Evolutionary conservation across 2,329 filamentous ascomycete genomes (phyloP), one percentile per base, ranked within the genome.

Genomic region (Clonostachys chloroleuca): DNA sequence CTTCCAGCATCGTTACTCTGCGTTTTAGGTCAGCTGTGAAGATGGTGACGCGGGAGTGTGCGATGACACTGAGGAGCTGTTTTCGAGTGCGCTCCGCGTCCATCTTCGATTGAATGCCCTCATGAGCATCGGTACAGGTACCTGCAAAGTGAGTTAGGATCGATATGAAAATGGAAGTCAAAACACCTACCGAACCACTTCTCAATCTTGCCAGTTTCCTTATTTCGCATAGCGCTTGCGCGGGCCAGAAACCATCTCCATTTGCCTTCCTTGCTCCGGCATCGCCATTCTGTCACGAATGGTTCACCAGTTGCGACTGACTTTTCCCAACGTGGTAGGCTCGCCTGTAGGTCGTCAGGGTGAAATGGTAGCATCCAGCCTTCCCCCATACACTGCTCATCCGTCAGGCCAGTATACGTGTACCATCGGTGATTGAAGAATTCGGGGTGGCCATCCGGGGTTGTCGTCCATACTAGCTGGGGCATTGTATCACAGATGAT

Each of bases 361-460:
- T 91, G 87, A 52, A 90, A 86, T 1, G 81, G 75, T 4, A 73
- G 66, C 55, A 72, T 68, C 84, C 86, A 89, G 3, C 77, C 77
- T 33, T 71, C 58, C 1, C 86, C 86, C 3, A 86, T 54, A 24
- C 81, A 87, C 10, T 83, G 70, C 41, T 86, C 79, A 10, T 74
- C 70, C 0, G 74, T 75, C 20, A 90, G 64, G 0, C 88, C 86
- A 0, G 88, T 92, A 56, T 88, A 92, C n/a, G 81, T 77, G 57
- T 88, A 89, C 86, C 87, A 92, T n/a, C 84, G 72, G 42, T 81
- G 78, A 49, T 86, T 88, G 63, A 85, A 92, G 65, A 89, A 92
- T 56, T 92, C 87, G 54, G 81, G 75, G 24, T 69, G 55, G 1
- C 88, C 87, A 14, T 86, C 78, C 0, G 85, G 75, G 0, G 68